Evolutionary conservation across 441 rosid species (phyloP).

Genomic region (Hura crepitans): DNA sequence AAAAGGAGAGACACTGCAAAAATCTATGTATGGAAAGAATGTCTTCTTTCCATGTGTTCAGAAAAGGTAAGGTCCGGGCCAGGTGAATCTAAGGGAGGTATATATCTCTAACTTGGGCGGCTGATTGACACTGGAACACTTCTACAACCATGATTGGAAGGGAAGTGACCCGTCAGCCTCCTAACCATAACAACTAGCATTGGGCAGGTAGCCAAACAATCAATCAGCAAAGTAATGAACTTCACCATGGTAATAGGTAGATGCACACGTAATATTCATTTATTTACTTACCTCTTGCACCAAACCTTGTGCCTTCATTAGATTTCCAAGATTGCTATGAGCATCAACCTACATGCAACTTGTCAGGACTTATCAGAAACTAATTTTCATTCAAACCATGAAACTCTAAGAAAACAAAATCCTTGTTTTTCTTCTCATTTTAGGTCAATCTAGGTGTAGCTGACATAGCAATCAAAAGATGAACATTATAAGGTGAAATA

Average conservation of each 20-base stretch:
- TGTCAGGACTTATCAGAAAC: not conserved
- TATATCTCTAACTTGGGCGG: conserved; percentile 20
- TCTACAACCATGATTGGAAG: conserved; percentile 13
- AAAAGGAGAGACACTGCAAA: conserved; percentile 30
- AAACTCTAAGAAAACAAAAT: conserved; percentile 16
- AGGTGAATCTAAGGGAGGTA: conserved; percentile 28
- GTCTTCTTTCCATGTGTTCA: conserved; percentile 26
- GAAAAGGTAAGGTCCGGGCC: conserved; percentile 26
- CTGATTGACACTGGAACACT: conserved; percentile 21
- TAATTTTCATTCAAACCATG: not conserved
- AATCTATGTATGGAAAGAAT: conserved; percentile 21
- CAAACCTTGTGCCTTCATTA: conserved; percentile 93
- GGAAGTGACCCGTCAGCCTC: conserved; percentile 8
- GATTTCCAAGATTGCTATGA: conserved; percentile 92
- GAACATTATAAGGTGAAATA: not conserved
- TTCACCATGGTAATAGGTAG: not conserved
- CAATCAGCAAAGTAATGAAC: conserved; percentile 8
- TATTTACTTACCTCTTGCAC: conserved; percentile 82
- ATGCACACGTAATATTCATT: conserved; percentile 18
- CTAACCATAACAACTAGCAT: conserved; percentile 14
- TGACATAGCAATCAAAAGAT: not conserved
- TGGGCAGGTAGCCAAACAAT: conserved; percentile 1
- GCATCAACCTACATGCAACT: conserved; percentile 76
- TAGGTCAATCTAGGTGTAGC: not conserved
- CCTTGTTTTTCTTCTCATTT: not conserved